Base-by-base conservation (phyloP, 768 basidiomycete species). In the Tylopilus vinaceipallidus region DNA sequence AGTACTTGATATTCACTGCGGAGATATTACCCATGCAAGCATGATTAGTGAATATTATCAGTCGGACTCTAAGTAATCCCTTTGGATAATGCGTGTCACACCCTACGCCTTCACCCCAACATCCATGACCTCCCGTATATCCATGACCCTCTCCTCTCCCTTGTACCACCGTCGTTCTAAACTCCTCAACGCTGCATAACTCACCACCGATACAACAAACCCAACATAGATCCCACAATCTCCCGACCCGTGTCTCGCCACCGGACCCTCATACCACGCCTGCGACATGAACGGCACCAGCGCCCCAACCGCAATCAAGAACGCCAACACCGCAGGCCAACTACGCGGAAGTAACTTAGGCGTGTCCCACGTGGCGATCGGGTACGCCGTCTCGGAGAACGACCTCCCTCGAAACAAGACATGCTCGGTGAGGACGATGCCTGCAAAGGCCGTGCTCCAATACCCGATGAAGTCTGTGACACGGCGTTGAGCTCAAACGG, bases 271-370 rank as follows among this genome's bases (percentile, higher is more conserved):
- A 52, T 73, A 81, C 77, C 76, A 81, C 34, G 63, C 77, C 38
- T 81, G 78, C 38, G 73, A 71, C 78, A 80, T 80, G 51, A 73
- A 75, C 11, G 75, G 71, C 5, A 79, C 62, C 35, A 76, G 58
- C 24, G 73, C 60, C 4, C 74, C 70, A 23, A 68, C 69, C 3
- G 68, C 71, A 32, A 71, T 73, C 12, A 68, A 17, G 39, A 75
- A 74, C 2, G 77, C 66, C 16, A 71, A 29, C 9, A 75, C 57
- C 0, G 75, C 79, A 0, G 80, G 72, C 10, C 64, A 13, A 0
- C 78, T 66, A 3, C 63, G 59, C 14, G 79, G 79, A 16, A 81
- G 71, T 19, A 57, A 54, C 2, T 49, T 26, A 2, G 72, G 58
- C 5, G 45, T 19, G 59, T 73, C 60, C 74, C 74, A 80, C 14